A percentile compares a stretch with the other conserved stretches of the same genome.
These are phyloP conservation scores for Melaleuca quinquenervia DNA, from an alignment of 345 rosid species.

Conservation along the genomic window DNA sequence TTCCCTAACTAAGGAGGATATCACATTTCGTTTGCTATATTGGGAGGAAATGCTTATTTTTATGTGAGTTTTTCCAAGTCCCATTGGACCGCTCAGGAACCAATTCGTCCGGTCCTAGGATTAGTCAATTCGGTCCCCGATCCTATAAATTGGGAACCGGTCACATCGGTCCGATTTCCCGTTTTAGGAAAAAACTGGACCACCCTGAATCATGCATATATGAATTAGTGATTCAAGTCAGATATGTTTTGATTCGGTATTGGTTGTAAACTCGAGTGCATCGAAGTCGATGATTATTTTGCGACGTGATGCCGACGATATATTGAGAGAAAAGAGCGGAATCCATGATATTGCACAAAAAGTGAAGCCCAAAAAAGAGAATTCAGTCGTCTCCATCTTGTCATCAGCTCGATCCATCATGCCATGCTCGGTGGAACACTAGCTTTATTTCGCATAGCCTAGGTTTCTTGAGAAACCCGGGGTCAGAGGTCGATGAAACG, in stretches of 20 bases:
- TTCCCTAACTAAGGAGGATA: no score
- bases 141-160: no score
- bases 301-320: background rate
- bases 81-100: no score
- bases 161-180: no score
- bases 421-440: background rate
- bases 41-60: no score
- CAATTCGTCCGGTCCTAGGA: no score
- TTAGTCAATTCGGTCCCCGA: no score
- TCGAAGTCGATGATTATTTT: background rate
- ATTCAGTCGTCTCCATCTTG: background rate
- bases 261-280: background rate
- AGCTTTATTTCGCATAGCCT: background rate
- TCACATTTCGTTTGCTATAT: no score
- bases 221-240: no score
- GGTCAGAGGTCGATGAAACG: background rate
- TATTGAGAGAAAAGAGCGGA: background rate
- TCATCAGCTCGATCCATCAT: background rate
- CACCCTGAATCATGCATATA: no score
- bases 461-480: background rate
- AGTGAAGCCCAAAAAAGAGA: background rate
- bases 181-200: no score
- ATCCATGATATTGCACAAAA: background rate
- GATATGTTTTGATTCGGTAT: background rate
- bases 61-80: no score